Conservation (phyloP, 306 rosid species). For the Ziziphus jujuba region DNA sequence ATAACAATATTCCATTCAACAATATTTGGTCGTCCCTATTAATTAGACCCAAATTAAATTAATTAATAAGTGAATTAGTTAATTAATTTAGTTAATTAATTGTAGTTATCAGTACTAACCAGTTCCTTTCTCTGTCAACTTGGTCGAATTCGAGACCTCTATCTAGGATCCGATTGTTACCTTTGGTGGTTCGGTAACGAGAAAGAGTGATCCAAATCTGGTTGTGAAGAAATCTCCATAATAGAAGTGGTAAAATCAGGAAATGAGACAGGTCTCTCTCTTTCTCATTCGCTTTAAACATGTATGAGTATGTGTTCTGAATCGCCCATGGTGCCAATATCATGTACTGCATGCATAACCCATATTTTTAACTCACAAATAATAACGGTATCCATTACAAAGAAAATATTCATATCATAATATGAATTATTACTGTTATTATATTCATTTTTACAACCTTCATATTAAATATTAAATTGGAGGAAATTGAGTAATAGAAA, state of each 20-base stretch:
- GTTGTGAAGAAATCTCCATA: constrained; percentile 27
- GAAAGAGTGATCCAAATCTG: constrained; percentile 28
- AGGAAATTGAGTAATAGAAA: no score
- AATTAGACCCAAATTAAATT: no score
- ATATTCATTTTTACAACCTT: no score
- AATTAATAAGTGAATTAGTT: no score
- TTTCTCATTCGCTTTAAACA: background rate
- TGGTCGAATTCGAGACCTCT: constrained; percentile 38
- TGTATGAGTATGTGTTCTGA: background rate
- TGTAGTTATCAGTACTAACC: constrained; percentile 9
- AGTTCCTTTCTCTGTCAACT: constrained; percentile 38
- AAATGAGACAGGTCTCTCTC: background rate
- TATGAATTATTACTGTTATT: no score
- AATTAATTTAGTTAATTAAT: no score
- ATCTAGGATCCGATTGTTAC: constrained; percentile 18
- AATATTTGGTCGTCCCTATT: constrained; percentile 53
- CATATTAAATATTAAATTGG: no score
- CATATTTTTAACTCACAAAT: no score
- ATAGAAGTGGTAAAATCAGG: background rate
- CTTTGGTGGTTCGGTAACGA: constrained; percentile 12
- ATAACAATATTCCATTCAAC: constrained; percentile 23
- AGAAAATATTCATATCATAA: no score
- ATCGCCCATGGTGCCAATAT: constrained; percentile 14
- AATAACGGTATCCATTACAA: no score
- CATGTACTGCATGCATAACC: constrained; percentile 6